A percentile compares a stretch with the other conserved stretches of the same genome.
Conservation (phyloP, 306 rosid genomes). For the Acmispon strigosus region DNA sequence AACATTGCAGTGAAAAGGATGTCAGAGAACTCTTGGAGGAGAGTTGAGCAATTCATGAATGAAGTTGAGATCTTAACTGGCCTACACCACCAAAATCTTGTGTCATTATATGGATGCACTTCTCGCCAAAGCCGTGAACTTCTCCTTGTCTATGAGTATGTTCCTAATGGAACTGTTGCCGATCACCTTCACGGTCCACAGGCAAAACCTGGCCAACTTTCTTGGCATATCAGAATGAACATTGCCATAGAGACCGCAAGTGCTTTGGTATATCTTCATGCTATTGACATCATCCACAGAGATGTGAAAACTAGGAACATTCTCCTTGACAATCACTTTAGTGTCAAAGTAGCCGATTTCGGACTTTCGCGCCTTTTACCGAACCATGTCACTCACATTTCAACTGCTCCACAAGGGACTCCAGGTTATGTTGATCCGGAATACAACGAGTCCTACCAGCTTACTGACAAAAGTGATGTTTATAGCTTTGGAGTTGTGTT, state of each 20-base stretch:
- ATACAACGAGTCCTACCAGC: conserved; percentile 49
- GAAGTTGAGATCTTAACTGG: conserved; percentile 38
- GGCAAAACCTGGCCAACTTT: conserved; percentile 15
- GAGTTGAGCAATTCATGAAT: conserved; percentile 36
- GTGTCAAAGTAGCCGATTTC: conserved; percentile 43
- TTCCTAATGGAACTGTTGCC: conserved; percentile 43
- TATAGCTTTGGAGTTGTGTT: conserved; percentile 85
- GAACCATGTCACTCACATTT: conserved; percentile 30
- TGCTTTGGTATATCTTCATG: conserved; percentile 41
- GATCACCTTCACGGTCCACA: conserved; percentile 35
- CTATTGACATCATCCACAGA: conserved; percentile 36
- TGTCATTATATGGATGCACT: conserved; percentile 40
- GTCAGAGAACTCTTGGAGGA: conserved; percentile 17
- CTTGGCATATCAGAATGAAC: conserved; percentile 31
- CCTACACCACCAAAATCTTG: conserved; percentile 44
- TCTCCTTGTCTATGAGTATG: conserved; percentile 33
- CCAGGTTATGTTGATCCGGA: conserved; percentile 44
- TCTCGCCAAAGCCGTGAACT: conserved; percentile 29
- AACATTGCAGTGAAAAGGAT: conserved; percentile 32
- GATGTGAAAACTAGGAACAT: conserved; percentile 38
- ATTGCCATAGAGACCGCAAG: conserved; percentile 39
- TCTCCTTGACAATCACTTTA: conserved; percentile 35
- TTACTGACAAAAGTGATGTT: conserved; percentile 76
- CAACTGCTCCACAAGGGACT: conserved; percentile 49
- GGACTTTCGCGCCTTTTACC: conserved; percentile 38